Evolutionary conservation across 1,284 basidiomycete genomes (phyloP), one percentile per base, ranked within the genome.

Genomic region (Fomitopsis pinicola): DNA sequence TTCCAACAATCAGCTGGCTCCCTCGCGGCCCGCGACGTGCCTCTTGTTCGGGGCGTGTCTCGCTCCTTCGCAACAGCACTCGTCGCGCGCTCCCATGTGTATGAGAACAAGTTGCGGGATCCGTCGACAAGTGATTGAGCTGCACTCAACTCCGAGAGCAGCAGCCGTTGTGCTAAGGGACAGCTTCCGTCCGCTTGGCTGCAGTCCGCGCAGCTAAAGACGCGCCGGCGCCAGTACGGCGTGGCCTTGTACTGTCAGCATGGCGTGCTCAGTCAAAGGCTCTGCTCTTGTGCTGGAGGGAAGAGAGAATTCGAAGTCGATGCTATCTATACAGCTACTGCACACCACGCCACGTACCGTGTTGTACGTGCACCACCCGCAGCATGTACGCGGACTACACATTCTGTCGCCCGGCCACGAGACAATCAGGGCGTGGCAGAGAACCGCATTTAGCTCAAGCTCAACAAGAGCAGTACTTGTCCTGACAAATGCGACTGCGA

Each of bases 231-330:
- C 35, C 52, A 54, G 52, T 40, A 54, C 36, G 19, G 52, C 52
- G 35, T 36, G 35, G 36, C 52, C 33, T 40, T 54, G 36, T 54
- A 54, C 48, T 50, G 52, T 40, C 33, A 40, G 52, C 36, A 54
- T 54, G 33, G 52, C 52, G 52, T 54, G 52, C 52, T 54, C 28
- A 19, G 42, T 10, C 38, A 8, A 22, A 10, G 44, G 52, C 52
- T 54, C 52, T 54, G 52, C 52, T 38, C 52, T 54, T 54, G 52
- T 54, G 52, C 52, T 54, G 35, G 52, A 54, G n/a, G 48, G 52
- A 54, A 54, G 52, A 54, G 52, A 54, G 52, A 54, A 54, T 35
- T 5, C 12, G 52, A 54, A 54, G 52, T 5, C 12, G 52, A 6
- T 40, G 52, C 36, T 54, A 54, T 54, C 28, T 33, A 50, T 50